Conservation (phyloP, 2,329 filamentous ascomycete species). For the Claviceps sp. region DNA sequence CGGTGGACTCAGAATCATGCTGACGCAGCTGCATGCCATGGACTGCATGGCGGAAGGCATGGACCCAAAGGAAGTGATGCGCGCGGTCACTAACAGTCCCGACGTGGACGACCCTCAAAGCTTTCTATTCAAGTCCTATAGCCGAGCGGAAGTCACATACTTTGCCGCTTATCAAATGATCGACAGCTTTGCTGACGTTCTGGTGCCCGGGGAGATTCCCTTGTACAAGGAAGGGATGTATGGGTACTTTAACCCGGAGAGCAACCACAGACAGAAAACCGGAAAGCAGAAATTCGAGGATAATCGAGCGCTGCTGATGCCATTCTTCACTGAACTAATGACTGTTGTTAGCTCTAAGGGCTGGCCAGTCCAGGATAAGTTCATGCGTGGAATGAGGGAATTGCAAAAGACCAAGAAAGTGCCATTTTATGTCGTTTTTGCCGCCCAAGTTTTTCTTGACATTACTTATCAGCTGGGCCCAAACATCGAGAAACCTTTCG, state of each 20-base stretch:
- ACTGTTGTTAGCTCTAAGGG: constrained; percentile 7
- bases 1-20: constrained; percentile 12
- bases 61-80: neutral
- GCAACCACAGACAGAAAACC: constrained; percentile 12
- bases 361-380: constrained; percentile 21
- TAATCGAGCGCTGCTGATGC: constrained; percentile 20
- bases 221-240: constrained; percentile 14
- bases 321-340: constrained; percentile 21
- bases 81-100: neutral
- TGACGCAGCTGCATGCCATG: constrained; percentile 7
- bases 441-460: constrained; percentile 28
- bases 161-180: neutral
- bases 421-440: constrained; percentile 25
- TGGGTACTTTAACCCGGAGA: constrained; percentile 14
- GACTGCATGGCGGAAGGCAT: neutral
- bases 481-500: constrained; percentile 3
- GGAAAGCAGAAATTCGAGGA: constrained; percentile 20
- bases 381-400: constrained; percentile 21
- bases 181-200: neutral
- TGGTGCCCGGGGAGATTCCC: constrained; percentile 8
- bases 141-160: neutral
- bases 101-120: neutral
- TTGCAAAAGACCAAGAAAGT: constrained; percentile 16
- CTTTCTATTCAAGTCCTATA: neutral
- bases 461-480: constrained; percentile 21